Base-by-base conservation (phyloP, 2,329 filamentous ascomycete species). In the Sclerotinia sclerotiorum region DNA sequence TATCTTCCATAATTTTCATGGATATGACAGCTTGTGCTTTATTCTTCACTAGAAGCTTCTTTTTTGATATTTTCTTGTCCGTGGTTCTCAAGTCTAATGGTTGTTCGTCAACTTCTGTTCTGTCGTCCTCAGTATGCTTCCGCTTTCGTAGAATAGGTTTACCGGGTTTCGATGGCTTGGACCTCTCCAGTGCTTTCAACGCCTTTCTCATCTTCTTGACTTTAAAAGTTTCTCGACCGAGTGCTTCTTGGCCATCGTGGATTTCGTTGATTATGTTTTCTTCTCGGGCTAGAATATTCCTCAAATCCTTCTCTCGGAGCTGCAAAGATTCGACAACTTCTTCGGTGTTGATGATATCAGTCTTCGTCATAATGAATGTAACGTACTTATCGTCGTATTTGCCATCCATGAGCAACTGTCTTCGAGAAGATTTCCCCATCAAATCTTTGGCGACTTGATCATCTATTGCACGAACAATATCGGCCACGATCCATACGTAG, bases 321-420 rank as follows among this genome's bases (percentile, higher is more conserved):
- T 67, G 13, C 0, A 67, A 10, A 0, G 56, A 67, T 2, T 17
- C 4, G 0, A 67, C 44, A 0, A 62, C 65, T 5, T 67, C 55
- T 1, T 42, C 29, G 7, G 2, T 67, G 7, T 62, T 61, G 56
- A 62, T 67, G 1, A 62, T 62, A 0, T 62, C 65, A 0, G 65
- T 67, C 2, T 67, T 67, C 1, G 65, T 46, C 46, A 62, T 62
- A 0, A 67, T 39, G 5, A 67, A 67, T 1, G 65, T 67, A 1
- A 67, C 32, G 7, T 52, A 62, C 0, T 52, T n/a, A 1, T 21
- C 21, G 3, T 62, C 65, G 7, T 67, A 67, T 10, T 62, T 67
- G 0, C 65, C 55, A 24, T 67, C 56, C 65, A 67, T 67, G 13
- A 67, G 39, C 13, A 67, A 2, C 29, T 67, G 56, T 15, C 65